Evolutionary conservation across 352 stramenopile genomes (phyloP).

Genomic region (Paralagenidium karlingii): DNA sequence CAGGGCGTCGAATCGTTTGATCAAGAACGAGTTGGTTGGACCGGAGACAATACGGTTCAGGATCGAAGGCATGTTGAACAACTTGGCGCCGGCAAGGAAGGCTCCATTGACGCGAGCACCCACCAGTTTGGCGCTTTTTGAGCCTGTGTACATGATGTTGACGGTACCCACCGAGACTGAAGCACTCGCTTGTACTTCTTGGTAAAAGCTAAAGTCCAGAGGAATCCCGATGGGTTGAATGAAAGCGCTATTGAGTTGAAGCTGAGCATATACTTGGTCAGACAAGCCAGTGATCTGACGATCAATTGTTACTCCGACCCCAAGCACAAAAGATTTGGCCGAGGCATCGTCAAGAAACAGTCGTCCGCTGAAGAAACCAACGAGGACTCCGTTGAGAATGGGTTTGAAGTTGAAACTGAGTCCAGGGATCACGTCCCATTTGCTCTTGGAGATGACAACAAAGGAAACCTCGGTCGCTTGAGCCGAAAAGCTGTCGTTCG

Average conservation of each 20-base stretch:
- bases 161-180: no score
- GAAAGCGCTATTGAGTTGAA: conserved; percentile 23
- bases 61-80: conserved; percentile 14
- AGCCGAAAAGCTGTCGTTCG: conserved; percentile 7
- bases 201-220: conserved; percentile 33
- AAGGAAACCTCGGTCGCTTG: conserved; percentile 14
- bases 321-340: conserved; percentile 29
- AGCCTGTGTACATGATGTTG: conserved; percentile 24
- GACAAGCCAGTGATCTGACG: background rate
- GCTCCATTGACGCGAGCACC: conserved; percentile 17
- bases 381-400: conserved; percentile 29
- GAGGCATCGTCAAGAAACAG: conserved; percentile 35
- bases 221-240: conserved; percentile 26
- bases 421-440: conserved; percentile 21
- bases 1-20: background rate
- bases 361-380: conserved; percentile 31
- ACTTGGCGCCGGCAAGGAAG: conserved; percentile 17
- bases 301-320: conserved; percentile 23
- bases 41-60: no score
- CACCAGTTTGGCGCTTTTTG: conserved; percentile 29
- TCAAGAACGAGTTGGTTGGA: no score
- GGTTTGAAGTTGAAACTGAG: conserved; percentile 1
- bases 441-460: conserved; percentile 10
- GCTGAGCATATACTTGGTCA: conserved; percentile 6
- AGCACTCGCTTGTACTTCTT: no score